Base-by-base conservation (phyloP, 805 yeast species). In the Monosporozyma yasuniensis region DNA sequence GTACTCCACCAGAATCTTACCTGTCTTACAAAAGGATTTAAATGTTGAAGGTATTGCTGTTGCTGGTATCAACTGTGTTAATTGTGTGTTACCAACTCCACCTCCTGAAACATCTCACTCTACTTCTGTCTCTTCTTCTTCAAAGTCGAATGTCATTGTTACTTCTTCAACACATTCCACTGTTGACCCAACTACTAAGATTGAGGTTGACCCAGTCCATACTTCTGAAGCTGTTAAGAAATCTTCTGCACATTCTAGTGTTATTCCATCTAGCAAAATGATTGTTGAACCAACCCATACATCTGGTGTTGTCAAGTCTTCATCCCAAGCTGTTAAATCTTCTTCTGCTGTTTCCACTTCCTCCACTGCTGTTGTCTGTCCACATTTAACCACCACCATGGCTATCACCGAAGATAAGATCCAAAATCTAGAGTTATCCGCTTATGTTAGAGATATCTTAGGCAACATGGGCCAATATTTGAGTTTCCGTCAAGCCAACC, bases 201-300 rank as follows among this genome's bases (percentile, higher is more conserved):
- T 55, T 38, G 46, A 45, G 21, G 47, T 49, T 30, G 54, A 57
- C 48, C 52, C 57, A 19, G 52, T 55, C 48, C 49, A 51, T 3
- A 21, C 42, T n/a, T 23, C 25, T 21, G 18, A 27, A 18, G 11
- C 38, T 18, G 12, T 14, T n/a, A n/a, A n/a, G n/a, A n/a, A n/a
- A n/a, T n/a, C n/a, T n/a, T n/a, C n/a, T n/a, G n/a, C n/a, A n/a
- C n/a, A n/a, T n/a, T n/a, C n/a, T n/a, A n/a, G n/a, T n/a, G n/a
- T n/a, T n/a, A n/a, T n/a, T n/a, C n/a, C n/a, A n/a, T n/a, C n/a
- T n/a, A n/a, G n/a, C n/a, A n/a, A n/a, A n/a, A n/a, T n/a, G n/a
- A n/a, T n/a, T n/a, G n/a, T n/a, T n/a, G n/a, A n/a, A n/a, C n/a
- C n/a, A n/a, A n/a, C n/a, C n/a, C n/a, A n/a, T n/a, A n/a, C n/a